Evolutionary conservation across 495 filamentous ascomycete species (phyloP).

Genomic region (Aspergillus cristatus): DNA sequence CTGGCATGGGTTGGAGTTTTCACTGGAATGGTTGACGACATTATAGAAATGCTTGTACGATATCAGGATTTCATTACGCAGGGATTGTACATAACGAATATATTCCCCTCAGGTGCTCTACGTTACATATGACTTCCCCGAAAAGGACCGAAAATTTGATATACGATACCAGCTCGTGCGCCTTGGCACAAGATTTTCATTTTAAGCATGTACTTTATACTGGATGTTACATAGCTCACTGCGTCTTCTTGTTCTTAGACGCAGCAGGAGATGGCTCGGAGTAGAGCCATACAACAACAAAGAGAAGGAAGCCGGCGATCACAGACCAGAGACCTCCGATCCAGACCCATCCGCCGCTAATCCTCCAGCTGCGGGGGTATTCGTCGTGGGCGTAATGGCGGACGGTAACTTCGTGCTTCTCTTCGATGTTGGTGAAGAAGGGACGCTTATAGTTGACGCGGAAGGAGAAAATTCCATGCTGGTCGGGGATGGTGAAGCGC

Average conservation of each 20-base stretch:
- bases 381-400: conserved; percentile 96
- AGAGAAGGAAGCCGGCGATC: conserved; percentile 72
- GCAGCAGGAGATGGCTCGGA: conserved; percentile 48
- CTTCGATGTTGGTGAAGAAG: conserved; percentile 79
- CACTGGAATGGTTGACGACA: neutral
- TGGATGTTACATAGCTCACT: conserved; percentile 37
- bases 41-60: conserved; percentile 7
- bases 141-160: neutral
- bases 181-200: conserved; percentile 2
- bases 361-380: conserved; percentile 83
- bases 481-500: conserved; percentile 77
- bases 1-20: conserved; percentile 18
- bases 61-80: neutral
- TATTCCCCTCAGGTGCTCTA: neutral
- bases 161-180: neutral
- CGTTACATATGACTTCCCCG: too few relatives aligned
- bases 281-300: conserved; percentile 86
- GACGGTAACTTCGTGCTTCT: conserved; percentile 91
- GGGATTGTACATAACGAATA: conserved; percentile 1
- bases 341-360: conserved; percentile 92
- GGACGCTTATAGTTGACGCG: conserved; percentile 91
- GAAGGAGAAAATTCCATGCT: conserved; percentile 98
- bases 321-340: conserved; percentile 81
- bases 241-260: conserved; percentile 55
- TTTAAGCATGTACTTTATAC: conserved; percentile 7